phyloP scores from a whole-genome alignment of 2,329 filamentous ascomycete species.

The Macroventuria anomochaeta region DNA sequence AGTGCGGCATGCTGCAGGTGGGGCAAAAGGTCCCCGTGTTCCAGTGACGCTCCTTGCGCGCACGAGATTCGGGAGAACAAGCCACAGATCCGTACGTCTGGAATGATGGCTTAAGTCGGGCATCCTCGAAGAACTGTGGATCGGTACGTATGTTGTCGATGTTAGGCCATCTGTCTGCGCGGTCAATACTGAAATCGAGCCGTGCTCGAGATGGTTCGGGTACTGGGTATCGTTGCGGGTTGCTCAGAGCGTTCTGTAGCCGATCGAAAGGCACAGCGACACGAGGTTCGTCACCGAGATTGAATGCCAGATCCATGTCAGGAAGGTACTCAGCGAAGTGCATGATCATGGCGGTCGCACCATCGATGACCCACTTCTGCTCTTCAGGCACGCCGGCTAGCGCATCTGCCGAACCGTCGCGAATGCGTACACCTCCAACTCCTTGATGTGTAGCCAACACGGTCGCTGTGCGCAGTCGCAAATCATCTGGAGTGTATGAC shows the following conservation, averaged over 20 bases:
- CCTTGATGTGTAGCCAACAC: conserved; percentile 62
- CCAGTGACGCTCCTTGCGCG: conserved; percentile 66
- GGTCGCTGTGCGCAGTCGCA: conserved; percentile 61
- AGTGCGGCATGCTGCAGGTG: conserved; percentile 68
- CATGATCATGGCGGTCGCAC: conserved; percentile 60
- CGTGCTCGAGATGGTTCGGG: conserved; percentile 30
- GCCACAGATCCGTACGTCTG: conserved; percentile 55
- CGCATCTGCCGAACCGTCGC: conserved; percentile 56
- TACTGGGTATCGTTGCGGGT: conserved; percentile 32
- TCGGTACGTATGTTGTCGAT: conserved; percentile 34
- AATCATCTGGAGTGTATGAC: conserved; percentile 57
- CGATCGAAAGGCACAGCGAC: conserved; percentile 59
- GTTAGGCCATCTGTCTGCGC: conserved; percentile 49
- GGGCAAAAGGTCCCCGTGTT: conserved; percentile 69
- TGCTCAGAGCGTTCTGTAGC: conserved; percentile 34
- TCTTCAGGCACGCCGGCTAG: conserved; percentile 58
- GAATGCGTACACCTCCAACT: conserved; percentile 62
- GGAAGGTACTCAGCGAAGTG: conserved; percentile 60
- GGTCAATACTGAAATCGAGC: conserved; percentile 48
- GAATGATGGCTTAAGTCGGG: conserved; percentile 50
- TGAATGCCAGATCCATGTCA: conserved; percentile 69
- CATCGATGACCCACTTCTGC: conserved; percentile 65
- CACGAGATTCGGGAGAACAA: conserved; percentile 68
- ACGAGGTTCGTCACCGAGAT: conserved; percentile 66
- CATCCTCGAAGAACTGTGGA: conserved; percentile 40